These are phyloP conservation scores for Neurospora intermedia DNA, from an alignment of 495 filamentous ascomycete genomes.

Conservation along the genomic window DNA sequence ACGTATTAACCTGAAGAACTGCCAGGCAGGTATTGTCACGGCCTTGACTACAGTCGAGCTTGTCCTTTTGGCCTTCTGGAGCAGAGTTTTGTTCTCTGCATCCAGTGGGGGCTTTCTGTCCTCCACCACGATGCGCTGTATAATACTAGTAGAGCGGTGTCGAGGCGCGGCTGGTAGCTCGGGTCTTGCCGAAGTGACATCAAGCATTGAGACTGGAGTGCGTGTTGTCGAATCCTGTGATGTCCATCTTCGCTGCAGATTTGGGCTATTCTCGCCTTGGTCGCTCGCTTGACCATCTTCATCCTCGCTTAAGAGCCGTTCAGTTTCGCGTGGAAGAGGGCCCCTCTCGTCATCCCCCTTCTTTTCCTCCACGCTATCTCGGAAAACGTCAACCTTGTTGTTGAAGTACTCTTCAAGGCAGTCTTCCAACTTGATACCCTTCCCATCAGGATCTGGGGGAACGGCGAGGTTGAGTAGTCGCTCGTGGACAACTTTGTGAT, in stretches of 20 bases:
- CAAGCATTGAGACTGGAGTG: slow-evolving; percentile 12
- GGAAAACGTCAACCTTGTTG: slow-evolving; percentile 79
- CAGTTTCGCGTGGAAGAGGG: slow-evolving; percentile 15
- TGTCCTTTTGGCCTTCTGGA: slow-evolving; percentile 29
- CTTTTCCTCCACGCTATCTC: slow-evolving; percentile 51
- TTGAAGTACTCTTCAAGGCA: slow-evolving; percentile 94
- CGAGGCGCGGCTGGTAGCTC: slow-evolving; percentile 14
- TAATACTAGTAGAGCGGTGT: slow-evolving; percentile 38
- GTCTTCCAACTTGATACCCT: slow-evolving; percentile 67
- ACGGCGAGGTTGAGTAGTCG: slow-evolving; percentile 84
- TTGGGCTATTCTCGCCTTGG: slow-evolving; percentile 1
- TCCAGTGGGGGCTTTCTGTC: slow-evolving; percentile 22
- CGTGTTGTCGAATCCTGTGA: slow-evolving; percentile 14
- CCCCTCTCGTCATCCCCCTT: slow-evolving; percentile 22
- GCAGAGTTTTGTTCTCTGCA: slow-evolving; percentile 26
- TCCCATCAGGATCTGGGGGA: slow-evolving; percentile 51
- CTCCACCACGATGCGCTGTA: slow-evolving; percentile 36
- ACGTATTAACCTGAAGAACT: slow-evolving; percentile 89
- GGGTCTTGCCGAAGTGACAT: slow-evolving; percentile 7
- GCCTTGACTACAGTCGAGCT: slow-evolving; percentile 56
- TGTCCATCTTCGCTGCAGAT: slow-evolving; percentile 23
- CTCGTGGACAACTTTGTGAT: slow-evolving; percentile 92
- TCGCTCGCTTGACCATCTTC: slow-evolving; percentile 10
- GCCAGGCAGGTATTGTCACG: slow-evolving; percentile 94
- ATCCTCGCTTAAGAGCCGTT: slow-evolving; percentile 27